Percentiles rank a stretch among this genome's conserved stretches.
phyloP scores from a whole-genome alignment of 2,329 filamentous ascomycete genomes.

The Xylaria sp. region DNA sequence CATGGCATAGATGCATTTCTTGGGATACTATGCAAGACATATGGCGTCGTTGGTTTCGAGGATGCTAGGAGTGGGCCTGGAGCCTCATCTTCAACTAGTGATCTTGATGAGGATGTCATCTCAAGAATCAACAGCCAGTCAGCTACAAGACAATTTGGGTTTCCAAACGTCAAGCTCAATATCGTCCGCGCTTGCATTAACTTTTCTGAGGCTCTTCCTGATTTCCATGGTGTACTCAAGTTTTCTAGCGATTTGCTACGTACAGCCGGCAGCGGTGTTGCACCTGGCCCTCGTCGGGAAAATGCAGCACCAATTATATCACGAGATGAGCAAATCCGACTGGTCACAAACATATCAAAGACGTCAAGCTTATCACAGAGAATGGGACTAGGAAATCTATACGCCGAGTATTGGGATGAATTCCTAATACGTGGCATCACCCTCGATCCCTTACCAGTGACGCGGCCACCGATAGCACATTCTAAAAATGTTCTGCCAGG shows the following conservation, averaged over 20 bases:
- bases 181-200: conserved; percentile 90
- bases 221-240: conserved; percentile 88
- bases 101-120: conserved; percentile 64
- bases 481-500: conserved; percentile 65
- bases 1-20: conserved; percentile 72
- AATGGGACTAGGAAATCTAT: conserved; percentile 74
- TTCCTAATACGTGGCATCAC: conserved; percentile 85
- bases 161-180: conserved; percentile 82
- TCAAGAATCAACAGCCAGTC: conserved; percentile 69
- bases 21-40: conserved; percentile 68
- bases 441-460: conserved; percentile 70
- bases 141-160: conserved; percentile 75
- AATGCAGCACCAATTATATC: conserved; percentile 76
- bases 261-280: conserved; percentile 81
- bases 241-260: conserved; percentile 87
- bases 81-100: conserved; percentile 46
- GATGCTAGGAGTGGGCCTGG: conserved; percentile 47
- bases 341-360: conserved; percentile 87
- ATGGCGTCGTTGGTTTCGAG: conserved; percentile 69
- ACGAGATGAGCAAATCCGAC: conserved; percentile 83
- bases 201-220: conserved; percentile 91
- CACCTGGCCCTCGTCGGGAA: conserved; percentile 74
- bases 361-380: conserved; percentile 81
- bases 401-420: conserved; percentile 96
- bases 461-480: conserved; percentile 73